phyloP scores from a whole-genome alignment of 176 grass and related monocot genomes.

The Eragrostis curvula region DNA sequence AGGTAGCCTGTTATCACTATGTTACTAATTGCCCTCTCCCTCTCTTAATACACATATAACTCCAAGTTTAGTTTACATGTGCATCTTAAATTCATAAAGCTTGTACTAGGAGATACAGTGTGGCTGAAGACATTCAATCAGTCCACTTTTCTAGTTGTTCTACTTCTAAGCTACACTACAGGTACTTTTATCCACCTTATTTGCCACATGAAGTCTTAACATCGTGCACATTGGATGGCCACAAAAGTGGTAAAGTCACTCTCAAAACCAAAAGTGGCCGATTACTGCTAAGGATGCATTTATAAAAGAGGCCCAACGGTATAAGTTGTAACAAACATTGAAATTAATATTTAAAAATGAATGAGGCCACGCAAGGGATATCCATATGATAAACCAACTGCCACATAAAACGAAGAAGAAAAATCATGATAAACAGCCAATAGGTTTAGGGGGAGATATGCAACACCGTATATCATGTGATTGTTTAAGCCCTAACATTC shows the following conservation, averaged over 20 bases:
- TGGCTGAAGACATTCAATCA: not conserved
- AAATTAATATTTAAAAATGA: not conserved
- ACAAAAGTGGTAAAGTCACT: not conserved
- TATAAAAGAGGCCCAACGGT: not conserved
- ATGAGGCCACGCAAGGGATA: not conserved
- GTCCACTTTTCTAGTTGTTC: not conserved
- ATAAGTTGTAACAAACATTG: not conserved
- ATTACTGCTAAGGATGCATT: not conserved
- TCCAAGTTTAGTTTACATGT: not conserved
- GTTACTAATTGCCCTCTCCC: not conserved
- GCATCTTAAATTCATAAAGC: not conserved
- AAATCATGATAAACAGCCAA: not conserved
- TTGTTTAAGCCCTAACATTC: not conserved
- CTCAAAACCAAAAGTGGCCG: not conserved
- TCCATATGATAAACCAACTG: not conserved
- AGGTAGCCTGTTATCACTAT: too few relatives aligned
- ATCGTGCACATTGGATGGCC: not conserved
- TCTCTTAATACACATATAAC: not conserved
- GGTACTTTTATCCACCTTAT: not conserved
- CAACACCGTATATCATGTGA: not conserved
- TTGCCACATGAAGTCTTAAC: not conserved
- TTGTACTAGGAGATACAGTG: not conserved
- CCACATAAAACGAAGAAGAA: not conserved
- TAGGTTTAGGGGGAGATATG: not conserved
- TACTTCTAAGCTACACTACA: not conserved